Base-by-base conservation (phyloP, 495 filamentous ascomycete species). In the Penicillium dipodomyicola region DNA sequence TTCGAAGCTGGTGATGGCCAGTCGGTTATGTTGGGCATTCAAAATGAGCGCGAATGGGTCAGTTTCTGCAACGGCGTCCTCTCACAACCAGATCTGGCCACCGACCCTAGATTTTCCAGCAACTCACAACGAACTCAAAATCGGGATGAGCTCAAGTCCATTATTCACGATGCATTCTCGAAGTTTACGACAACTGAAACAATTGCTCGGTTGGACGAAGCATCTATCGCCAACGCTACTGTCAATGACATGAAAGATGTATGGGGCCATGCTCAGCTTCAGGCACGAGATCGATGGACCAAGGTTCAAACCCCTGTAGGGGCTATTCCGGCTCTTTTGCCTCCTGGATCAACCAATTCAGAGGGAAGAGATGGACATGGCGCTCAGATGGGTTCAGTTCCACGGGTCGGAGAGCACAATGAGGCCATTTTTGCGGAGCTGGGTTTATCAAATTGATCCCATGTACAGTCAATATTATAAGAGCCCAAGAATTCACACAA, bases 1-100 rank as follows among this genome's bases (percentile, higher is more conserved):
- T 82, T 82, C 44, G 72, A 76, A 37, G 73, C 79, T 0, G 77
- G 77, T 0, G 74, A 71, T 23, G 69, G 71, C 0, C 68, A 73
- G 11, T 72, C 76, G 0, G 76, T 82, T n/a, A 81, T 82, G 78
- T 60, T 82, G 17, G 79, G 78, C 0, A 75, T 82, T 29, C 79
- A 82, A 50, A 82, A 81, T 52, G 78, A 81, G 61, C 65, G 78
- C 6, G 79, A 82, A 62, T 82, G 77, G 78, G 63, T 57, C 11
- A 77, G 67, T 4, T 79, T 82, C 57, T 81, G 78, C 49, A 51
- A 60, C 1, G 57, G 61, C 17, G 76, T 81, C 7, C 64, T 80
- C 15, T 46, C 40, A 1, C 62, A 68, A 37, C 59, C 67, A 0
- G 63, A 65, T 2, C 25, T 78, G 1, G 65, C 70, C 4, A 59